Conservation (phyloP, 2,329 filamentous ascomycete species). For the Cladophialophora carrionii region DNA sequence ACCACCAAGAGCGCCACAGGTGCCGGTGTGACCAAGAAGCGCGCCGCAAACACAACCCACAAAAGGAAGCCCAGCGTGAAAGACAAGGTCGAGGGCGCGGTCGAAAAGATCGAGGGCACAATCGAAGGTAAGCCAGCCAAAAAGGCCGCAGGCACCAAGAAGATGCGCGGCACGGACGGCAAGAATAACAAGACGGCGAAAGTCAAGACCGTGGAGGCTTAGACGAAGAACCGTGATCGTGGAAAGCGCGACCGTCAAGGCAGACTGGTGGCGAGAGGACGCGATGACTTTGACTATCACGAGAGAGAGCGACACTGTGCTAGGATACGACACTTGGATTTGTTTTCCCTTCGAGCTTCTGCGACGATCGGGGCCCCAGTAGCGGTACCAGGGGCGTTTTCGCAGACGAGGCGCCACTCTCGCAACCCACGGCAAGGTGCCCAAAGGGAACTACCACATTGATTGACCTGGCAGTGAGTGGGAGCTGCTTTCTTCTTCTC, state of each 20-base stretch:
- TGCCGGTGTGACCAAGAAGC: slow-evolving; percentile 34
- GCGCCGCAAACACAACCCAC: slow-evolving; percentile 29
- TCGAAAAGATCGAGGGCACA: slow-evolving; percentile 37
- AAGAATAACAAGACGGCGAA: slow-evolving; percentile 13
- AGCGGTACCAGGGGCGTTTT: neutral
- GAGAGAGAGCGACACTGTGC: neutral
- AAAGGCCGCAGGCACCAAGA: slow-evolving; percentile 48
- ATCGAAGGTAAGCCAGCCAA: slow-evolving; percentile 45
- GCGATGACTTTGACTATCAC: neutral
- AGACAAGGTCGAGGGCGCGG: slow-evolving; percentile 43
- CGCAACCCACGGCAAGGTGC: neutral
- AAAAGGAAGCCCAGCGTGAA: slow-evolving; percentile 41
- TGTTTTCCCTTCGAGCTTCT: neutral
- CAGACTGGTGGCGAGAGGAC: neutral
- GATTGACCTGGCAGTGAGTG: neutral
- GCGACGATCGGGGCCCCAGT: neutral
- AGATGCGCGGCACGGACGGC: slow-evolving; percentile 36
- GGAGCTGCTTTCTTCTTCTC: neutral
- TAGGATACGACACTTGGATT: neutral
- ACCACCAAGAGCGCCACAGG: slow-evolving; percentile 13
- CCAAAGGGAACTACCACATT: neutral
- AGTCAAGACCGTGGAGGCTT: slow-evolving; percentile 4
- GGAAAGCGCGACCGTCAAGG: neutral
- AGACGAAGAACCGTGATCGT: neutral
- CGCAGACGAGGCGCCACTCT: neutral